Evolutionary conservation across 2,329 filamentous ascomycete species (phyloP).

Genomic region (Xylariaceae sp.): DNA sequence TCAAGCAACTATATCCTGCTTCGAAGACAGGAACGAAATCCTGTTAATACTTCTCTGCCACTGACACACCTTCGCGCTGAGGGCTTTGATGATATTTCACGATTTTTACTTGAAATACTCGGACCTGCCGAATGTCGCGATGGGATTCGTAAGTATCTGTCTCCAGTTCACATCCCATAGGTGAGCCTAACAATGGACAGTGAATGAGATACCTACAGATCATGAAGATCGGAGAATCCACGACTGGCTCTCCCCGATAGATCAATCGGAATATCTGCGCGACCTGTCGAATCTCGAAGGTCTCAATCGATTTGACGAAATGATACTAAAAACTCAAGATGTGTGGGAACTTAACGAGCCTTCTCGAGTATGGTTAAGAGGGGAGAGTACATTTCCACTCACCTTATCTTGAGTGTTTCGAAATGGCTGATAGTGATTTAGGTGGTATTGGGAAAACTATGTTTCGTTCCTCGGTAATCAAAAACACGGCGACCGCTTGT

Average conservation of each 20-base stretch:
- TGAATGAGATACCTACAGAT: constrained; percentile 2
- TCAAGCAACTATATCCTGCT: constrained; percentile 13
- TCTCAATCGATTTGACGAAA: constrained; percentile 7
- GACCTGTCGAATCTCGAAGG: constrained; percentile 9
- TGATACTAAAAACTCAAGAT: constrained; percentile 4
- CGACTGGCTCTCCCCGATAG: constrained; percentile 12
- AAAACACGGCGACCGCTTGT: constrained; percentile 7
- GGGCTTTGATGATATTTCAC: constrained; percentile 5
- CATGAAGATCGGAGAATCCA: constrained; percentile 8
- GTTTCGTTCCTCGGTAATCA: constrained; percentile 15
- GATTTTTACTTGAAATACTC: constrained; percentile 8
- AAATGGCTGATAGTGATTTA: constrained; percentile 1
- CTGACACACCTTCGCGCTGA: constrained; percentile 10
- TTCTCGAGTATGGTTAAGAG: constrained; percentile 8
- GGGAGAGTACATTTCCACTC: neutral
- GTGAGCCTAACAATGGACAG: constrained; percentile 1
- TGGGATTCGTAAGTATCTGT: constrained; percentile 8
- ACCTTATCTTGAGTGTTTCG: neutral
- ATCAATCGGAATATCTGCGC: constrained; percentile 13
- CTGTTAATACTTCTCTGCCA: constrained; percentile 9
- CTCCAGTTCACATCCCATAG: neutral
- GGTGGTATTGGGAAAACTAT: constrained; percentile 17
- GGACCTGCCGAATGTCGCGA: constrained; percentile 2
- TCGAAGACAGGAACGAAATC: constrained; percentile 1
- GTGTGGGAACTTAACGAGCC: constrained; percentile 7